Evolutionary conservation across 1,284 basidiomycete genomes (phyloP).

Genomic region (Boletus sp.): DNA sequence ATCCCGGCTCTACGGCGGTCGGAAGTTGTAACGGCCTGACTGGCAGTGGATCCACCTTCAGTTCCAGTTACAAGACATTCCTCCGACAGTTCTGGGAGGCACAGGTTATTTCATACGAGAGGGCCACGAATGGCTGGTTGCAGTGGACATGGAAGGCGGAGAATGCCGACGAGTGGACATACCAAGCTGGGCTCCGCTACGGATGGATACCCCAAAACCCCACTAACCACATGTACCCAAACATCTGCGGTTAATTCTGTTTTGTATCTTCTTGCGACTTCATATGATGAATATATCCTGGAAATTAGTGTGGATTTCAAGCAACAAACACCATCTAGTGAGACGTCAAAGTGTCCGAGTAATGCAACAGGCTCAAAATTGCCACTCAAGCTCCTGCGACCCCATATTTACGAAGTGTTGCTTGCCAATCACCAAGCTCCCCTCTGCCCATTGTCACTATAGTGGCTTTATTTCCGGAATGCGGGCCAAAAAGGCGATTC

Average conservation of each 20-base stretch:
- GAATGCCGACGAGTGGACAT: slow-evolving; percentile 71
- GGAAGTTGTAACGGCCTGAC: slow-evolving; percentile 74
- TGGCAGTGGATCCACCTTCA: slow-evolving; percentile 71
- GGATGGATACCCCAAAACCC: slow-evolving; percentile 82
- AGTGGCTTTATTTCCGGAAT: slow-evolving; percentile 60
- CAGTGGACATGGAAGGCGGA: slow-evolving; percentile 74
- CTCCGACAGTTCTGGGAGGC: slow-evolving; percentile 83
- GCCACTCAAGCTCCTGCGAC: slow-evolving; percentile 38
- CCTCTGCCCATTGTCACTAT: slow-evolving; percentile 73
- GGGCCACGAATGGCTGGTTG: slow-evolving; percentile 60
- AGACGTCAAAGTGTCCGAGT: neutral
- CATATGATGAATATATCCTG: neutral
- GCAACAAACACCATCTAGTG: neutral
- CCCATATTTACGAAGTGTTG: slow-evolving; percentile 64
- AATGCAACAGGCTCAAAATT: neutral
- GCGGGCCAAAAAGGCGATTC: slow-evolving; percentile 62
- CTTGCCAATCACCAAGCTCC: slow-evolving; percentile 59
- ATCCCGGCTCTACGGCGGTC: slow-evolving; percentile 58
- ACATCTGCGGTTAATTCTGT: slow-evolving; percentile 44
- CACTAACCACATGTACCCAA: slow-evolving; percentile 44
- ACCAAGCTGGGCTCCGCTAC: slow-evolving; percentile 68
- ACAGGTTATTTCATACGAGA: slow-evolving; percentile 67
- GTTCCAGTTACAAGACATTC: slow-evolving; percentile 77
- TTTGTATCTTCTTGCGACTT: neutral
- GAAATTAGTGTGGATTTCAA: slow-evolving; percentile 3